Evolutionary conservation across 495 filamentous ascomycete genomes (phyloP).

Genomic region (Hypoxylon rickii): DNA sequence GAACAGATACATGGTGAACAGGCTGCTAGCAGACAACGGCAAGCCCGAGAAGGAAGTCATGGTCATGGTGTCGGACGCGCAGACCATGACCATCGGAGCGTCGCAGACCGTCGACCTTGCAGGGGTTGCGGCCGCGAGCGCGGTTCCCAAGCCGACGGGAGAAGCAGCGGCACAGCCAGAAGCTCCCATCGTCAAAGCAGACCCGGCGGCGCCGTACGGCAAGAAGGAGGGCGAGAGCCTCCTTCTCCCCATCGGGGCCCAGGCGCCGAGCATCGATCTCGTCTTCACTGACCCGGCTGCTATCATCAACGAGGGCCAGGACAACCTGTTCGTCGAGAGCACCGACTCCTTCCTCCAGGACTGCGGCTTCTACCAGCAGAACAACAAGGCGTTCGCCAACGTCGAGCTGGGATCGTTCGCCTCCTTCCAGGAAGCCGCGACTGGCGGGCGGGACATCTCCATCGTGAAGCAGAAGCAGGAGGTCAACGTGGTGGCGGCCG

Average conservation of each 20-base stretch:
- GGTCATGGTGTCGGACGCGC: conserved; percentile 41
- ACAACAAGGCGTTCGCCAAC: conserved; percentile 30
- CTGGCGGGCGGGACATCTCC: conserved; percentile 13
- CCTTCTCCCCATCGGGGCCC: conserved; percentile 37
- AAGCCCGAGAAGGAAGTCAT: conserved; percentile 38
- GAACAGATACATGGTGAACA: conserved; percentile 44
- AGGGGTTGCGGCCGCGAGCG: conserved; percentile 16
- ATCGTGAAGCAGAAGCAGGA: conserved; percentile 28
- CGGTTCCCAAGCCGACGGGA: conserved; percentile 22
- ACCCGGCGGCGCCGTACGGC: conserved; percentile 32
- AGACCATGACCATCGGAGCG: conserved; percentile 40
- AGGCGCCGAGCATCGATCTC: conserved; percentile 34
- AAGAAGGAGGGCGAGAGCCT: conserved; percentile 33
- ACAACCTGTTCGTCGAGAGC: conserved; percentile 38
- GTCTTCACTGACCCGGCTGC: conserved; percentile 43
- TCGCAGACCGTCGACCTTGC: conserved; percentile 30
- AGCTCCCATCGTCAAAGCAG: conserved; percentile 18
- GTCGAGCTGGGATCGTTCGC: conserved; percentile 18
- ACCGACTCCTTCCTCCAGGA: conserved; percentile 37
- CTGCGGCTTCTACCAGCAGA: conserved; percentile 36
- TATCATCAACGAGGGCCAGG: conserved; percentile 39
- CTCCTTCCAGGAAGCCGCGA: conserved; percentile 24
- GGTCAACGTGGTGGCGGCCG: conserved; percentile 9
- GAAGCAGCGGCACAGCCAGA: too few species aligned
- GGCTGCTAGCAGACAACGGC: conserved; percentile 41